Evolutionary conservation across 148 eudicot genomes (phyloP), one percentile per base, ranked within the genome.

Genomic region (Heliamphora exappendiculata): DNA sequence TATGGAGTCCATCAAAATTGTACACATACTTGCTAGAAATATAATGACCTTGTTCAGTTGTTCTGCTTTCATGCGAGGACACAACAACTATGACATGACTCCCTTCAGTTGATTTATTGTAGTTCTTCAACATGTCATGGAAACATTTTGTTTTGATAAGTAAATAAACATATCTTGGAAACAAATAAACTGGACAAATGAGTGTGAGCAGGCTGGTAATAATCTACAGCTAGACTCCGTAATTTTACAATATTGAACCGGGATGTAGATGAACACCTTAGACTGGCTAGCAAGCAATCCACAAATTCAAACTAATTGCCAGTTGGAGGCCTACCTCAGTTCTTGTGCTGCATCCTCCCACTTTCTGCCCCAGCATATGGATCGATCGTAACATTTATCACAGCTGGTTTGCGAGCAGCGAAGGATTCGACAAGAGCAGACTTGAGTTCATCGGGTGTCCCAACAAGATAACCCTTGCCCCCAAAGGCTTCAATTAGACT

Each of bases 341-440:
- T 95, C 83, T 91, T 95, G 89, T 95, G 98, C 74, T 95, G 97
- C 87, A 92, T 50, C 77, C 96, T 86, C 69, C 97, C 98, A 72
- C 98, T 95, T 79, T 95, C 98, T 37, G 94, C 76, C 12, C 98
- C 98, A 57, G 98, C 98, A 67, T 49, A 33, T 51, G 98, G 98
- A 86, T 91, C 96, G 28, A 93, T 86, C 0, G 85, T 91, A 33
- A 93, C 92, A 34, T 93, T 93, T 60, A 93, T 91, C 29, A 91
- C 98, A 70, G 98, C 90, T 37, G 98, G 98, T 47, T 89, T 91
- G 78, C 84, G 75, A 4, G 96, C 96, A 26, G 96, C 78, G 74
- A 93, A 93, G 17, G 96, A 86, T 76, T 93, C 92, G 41, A 88
- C 60, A 78, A 93, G 87, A 8, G 98, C 93, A 53, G 91, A 84